Evolutionary conservation across 768 basidiomycete species (phyloP), one percentile per base, ranked within the genome.

Genomic region (Dioszegia aurantiaca): DNA sequence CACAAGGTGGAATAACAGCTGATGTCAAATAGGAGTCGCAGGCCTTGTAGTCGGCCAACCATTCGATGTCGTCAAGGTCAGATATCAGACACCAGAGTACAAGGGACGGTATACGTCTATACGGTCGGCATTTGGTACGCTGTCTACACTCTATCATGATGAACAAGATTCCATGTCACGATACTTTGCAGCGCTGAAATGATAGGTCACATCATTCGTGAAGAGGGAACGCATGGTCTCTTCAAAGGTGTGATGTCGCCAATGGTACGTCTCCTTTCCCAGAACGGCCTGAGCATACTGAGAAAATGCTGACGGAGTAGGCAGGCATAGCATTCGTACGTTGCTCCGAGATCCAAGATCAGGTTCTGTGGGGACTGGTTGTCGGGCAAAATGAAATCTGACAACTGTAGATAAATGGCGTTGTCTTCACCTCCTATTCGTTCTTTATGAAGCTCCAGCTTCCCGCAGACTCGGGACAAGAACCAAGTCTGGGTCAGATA

Each of bases 391-490:
- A n/a, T n/a, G n/a, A 9, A 17, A 24, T 19, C 28, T 26, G 16
- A 12, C 28, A 17, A 17, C 11, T 9, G 17, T 51, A 77, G 75
- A 73, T 77, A 60, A 95, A 93, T 68, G 90, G 91, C 12, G 79
- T 90, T 16, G 84, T 93, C 3, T 94, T 95, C 74, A 83, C 89
- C 0, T 85, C 86, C 0, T 94, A 94, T 78, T 84, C 86, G 21
- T 84, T 87, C 70, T 81, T 92, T 52, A 83, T 90, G 80, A 83
- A 84, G 46, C 59, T 83, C 0, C 88, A 91, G 70, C 78, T 85
- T 4, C 79, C 82, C 1, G 68, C 39, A 0, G 41, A 40, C 10
- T 39, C 51, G 2, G 47, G 41, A 27, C 36, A 44, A 16, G 79
- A 81, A 28, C 89, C 91, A 0, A 84, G 84, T 0, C 79, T 94